Conservation (phyloP, 257 asterid species). For the Primulina huaijiensis region DNA sequence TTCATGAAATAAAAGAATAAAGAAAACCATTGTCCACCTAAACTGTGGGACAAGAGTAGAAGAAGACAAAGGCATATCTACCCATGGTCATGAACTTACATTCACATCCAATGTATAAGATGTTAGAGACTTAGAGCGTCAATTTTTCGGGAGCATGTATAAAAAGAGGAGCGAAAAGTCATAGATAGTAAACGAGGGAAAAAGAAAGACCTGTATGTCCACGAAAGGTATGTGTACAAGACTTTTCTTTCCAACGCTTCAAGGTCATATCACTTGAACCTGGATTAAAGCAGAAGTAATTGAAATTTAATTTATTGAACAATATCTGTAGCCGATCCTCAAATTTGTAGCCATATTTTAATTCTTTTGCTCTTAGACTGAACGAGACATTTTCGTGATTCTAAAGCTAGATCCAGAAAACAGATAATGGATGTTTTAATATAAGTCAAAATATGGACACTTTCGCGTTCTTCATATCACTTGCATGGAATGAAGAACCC, state of each 20-base stretch:
- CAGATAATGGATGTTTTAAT: neutral
- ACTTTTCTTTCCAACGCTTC: slow-evolving; percentile 91
- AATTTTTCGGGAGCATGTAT: slow-evolving; percentile 5
- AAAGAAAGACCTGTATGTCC: slow-evolving; percentile 82
- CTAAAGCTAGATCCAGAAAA: neutral
- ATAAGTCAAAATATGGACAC: neutral
- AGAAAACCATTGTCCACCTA: neutral
- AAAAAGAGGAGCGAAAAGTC: slow-evolving; percentile 4
- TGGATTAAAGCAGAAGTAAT: slow-evolving; percentile 35
- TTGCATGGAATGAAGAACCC: neutral
- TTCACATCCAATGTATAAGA: slow-evolving; percentile 1
- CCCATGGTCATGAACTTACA: slow-evolving; percentile 2
- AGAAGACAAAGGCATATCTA: slow-evolving; percentile 2
- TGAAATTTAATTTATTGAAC: slow-evolving; percentile 15
- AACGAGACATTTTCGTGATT: neutral
- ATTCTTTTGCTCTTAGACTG: neutral
- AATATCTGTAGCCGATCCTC: slow-evolving; percentile 1
- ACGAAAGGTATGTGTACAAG: slow-evolving; percentile 62
- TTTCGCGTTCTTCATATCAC: neutral
- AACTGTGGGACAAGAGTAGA: slow-evolving; percentile 2
- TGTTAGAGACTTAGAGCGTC: neutral
- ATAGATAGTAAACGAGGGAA: neutral
- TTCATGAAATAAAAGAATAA: neutral
- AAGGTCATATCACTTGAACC: slow-evolving; percentile 92
- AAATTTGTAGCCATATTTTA: slow-evolving; percentile 18